Base-by-base conservation (phyloP, 2,329 filamentous ascomycete genomes). In the Stachybotrys chartarum region DNA sequence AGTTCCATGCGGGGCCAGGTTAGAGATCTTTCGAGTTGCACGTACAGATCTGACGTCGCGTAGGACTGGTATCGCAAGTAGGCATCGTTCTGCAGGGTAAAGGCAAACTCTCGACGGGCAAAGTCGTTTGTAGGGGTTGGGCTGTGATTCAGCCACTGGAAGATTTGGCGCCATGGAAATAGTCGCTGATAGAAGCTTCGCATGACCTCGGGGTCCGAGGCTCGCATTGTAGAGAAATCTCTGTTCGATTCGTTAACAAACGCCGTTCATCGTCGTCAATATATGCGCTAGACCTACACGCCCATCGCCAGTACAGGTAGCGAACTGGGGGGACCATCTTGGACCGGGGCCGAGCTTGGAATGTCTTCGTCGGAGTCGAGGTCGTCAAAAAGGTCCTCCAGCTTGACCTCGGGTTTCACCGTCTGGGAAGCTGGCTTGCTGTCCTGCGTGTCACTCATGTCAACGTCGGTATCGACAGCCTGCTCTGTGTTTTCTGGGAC, bases 111-210 rank as follows among this genome's bases (percentile, higher is more conserved):
- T 67, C 94, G 88, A 70, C 97, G 90, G 31, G 80, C 85, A 74
- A 97, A 97, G 72, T 97, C 92, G 61, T 86, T 87, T 5, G 88
- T 87, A 0, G 94, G 92, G 7, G 85, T 85, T 7, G 91, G 87
- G 54, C 90, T 90, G 72, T 97, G 94, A 68, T 97, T 99, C 51
- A 99, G 83, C 94, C 94, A 99, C 71, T 97, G 92, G 73, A 97
- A 99, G 18, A 97, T 84, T 58, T 90, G 88, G 57, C 92, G 85
- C 79, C 96, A 99, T 5, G 94, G 94, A 65, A 97, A 97, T 44
- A 99, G 79, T 51, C 94, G 90, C 68, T 96, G 90, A 70, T 99
- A 99, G 75, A 97, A 99, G 60, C 88, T 90, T 64, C 89, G 85
- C 85, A 97, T 91, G 11, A 95, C 82, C 66, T 92, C 90, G 1